Evolutionary conservation across 352 stramenopile genomes (phyloP), one percentile per base, ranked within the genome.

Genomic region (Pythium phragmitis): DNA sequence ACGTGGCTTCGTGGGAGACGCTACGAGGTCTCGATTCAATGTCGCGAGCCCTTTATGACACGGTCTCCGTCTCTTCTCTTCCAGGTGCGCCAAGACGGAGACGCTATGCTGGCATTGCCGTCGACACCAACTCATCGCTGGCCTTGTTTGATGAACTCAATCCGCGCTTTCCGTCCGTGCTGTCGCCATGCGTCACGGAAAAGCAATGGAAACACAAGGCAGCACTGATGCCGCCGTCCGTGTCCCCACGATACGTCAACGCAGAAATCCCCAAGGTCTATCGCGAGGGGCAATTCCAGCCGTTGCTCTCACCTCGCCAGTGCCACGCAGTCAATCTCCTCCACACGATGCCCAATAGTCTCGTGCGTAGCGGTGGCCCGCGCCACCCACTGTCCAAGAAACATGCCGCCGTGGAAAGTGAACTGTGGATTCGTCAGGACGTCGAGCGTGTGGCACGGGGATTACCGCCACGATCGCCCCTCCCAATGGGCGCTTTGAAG

Each of bases 131-230:
- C 26, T 5, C 54, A 4, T 61, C 69, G 12, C 52, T 80, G 5
- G 62, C 54, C 0, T 28, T 74, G 7, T 88, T 75, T 58, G 68
- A 80, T 9, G 73, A 89, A 53, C 66, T 86, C 11, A 89, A 89
- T 33, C 79, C 80, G 21, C 77, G 77, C 3, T 89, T 89, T 41
- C 80, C 80, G 19, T 89, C 80, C 0, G 70, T 87, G n/a, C 69
- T 79, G 14, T 74, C 75, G 8, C 75, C 76, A 13, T 67, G 72
- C 37, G 60, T 77, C 28, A 59, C 48, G 34, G 75, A 78, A 2
- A 70, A 72, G 57, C 78, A 88, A 66, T 89, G 80, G 80, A 75
- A 80, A 42, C 73, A 76, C 50, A 74, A 77, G 46, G 77, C 77
- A 0, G 64, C 70, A 9, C 33, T 89, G 39, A 56, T 89, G 6